Percentiles rank a stretch among this genome's conserved stretches.
Evolutionary conservation across 495 filamentous ascomycete genomes (phyloP).

Genomic region (Penicillium flavigenum): DNA sequence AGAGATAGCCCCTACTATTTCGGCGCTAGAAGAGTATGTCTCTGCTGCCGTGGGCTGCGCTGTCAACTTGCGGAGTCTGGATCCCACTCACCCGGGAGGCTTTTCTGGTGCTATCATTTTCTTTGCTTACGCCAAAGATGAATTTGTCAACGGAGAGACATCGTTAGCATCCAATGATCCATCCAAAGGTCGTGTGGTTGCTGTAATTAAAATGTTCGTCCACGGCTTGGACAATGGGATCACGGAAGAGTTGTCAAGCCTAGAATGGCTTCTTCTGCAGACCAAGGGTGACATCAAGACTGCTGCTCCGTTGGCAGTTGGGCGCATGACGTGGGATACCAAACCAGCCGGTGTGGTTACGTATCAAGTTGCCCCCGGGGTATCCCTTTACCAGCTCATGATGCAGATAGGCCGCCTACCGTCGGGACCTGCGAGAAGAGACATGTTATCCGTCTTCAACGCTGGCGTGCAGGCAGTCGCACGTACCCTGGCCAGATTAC

Average conservation of each 20-base stretch:
- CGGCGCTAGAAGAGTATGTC: constrained; percentile 2
- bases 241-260: constrained; percentile 2
- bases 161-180: not conserved
- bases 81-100: not conserved
- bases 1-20: not conserved
- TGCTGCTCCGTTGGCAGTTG: not conserved
- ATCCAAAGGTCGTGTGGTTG: not conserved
- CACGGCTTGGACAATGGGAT: not conserved
- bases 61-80: not conserved
- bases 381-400: constrained; percentile 5
- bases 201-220: not conserved
- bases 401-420: constrained; percentile 1
- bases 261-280: constrained; percentile 4
- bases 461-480: not conserved
- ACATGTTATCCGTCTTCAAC: not conserved
- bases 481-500: not conserved
- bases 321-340: not conserved
- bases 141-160: not conserved
- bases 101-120: constrained; percentile 3
- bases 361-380: constrained; percentile 1
- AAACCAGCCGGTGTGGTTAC: not conserved
- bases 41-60: not conserved
- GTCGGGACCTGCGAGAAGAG: not conserved
- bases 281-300: not conserved
- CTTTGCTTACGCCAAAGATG: not conserved